Percentiles rank a stretch among this genome's conserved stretches.
phyloP scores from a whole-genome alignment of 495 filamentous ascomycete genomes.

The Parathielavia hyrcaniae region DNA sequence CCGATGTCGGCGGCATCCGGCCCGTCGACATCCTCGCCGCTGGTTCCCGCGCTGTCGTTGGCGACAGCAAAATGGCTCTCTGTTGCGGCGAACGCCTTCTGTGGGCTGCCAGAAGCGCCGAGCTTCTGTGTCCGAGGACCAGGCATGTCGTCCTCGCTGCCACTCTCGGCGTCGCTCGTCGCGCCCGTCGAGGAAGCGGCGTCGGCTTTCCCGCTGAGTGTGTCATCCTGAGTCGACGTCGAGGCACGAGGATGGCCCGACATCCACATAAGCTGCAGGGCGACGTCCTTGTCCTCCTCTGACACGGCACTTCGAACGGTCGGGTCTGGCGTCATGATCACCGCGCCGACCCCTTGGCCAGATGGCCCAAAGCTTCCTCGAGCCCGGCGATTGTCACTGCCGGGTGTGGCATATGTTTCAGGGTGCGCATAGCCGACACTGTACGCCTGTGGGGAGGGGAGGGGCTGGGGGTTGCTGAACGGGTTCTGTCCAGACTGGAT shows the following conservation, averaged over 20 bases:
- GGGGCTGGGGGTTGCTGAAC: slow-evolving; percentile 62
- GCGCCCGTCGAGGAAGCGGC: slow-evolving; percentile 76
- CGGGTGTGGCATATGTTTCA: slow-evolving; percentile 50
- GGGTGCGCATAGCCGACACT: slow-evolving; percentile 44
- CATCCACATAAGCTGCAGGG: slow-evolving; percentile 88
- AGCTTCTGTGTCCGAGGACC: slow-evolving; percentile 55
- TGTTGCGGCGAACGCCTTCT: slow-evolving; percentile 51
- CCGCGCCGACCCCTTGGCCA: slow-evolving; percentile 31
- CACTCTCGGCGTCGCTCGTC: slow-evolving; percentile 71
- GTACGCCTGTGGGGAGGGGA: slow-evolving; percentile 76
- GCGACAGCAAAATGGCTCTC: slow-evolving; percentile 56
- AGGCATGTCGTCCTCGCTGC: slow-evolving; percentile 65
- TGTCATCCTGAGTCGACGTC: slow-evolving; percentile 89
- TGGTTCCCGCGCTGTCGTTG: slow-evolving; percentile 65
- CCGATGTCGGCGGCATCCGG: slow-evolving; percentile 44
- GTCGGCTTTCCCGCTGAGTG: slow-evolving; percentile 80
- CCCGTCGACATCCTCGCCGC: slow-evolving; percentile 62
- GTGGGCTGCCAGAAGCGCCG: slow-evolving; percentile 43
- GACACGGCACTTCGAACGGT: slow-evolving; percentile 93
- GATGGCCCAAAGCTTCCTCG: slow-evolving; percentile 53
- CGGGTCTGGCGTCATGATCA: slow-evolving; percentile 82
- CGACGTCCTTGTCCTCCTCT: slow-evolving; percentile 97
- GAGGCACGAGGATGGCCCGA: slow-evolving; percentile 86
- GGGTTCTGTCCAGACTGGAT: slow-evolving; percentile 63
- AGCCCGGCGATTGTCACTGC: slow-evolving; percentile 56